A percentile compares a stretch with the other conserved stretches of the same genome.
phyloP scores from a whole-genome alignment of 2,329 filamentous ascomycete genomes.

The Colletotrichum shisoi region DNA sequence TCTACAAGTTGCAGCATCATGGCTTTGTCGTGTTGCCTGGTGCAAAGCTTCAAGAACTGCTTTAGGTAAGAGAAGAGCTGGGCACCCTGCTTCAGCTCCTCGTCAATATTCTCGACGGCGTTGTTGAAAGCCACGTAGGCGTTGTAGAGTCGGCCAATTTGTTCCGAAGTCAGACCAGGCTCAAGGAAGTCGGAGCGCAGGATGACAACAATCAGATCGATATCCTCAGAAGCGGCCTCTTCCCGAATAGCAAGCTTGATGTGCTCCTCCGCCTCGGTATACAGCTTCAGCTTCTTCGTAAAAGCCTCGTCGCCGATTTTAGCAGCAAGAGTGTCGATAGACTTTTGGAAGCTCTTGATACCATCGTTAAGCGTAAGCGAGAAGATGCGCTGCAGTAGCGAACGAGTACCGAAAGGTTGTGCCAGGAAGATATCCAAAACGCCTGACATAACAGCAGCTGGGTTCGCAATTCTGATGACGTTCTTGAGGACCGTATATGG shows the following conservation, averaged over 20 bases:
- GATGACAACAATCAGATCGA: slow-evolving; percentile 87
- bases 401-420: slow-evolving; percentile 89
- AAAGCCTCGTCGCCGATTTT: slow-evolving; percentile 86
- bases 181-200: slow-evolving; percentile 79
- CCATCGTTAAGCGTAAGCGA: slow-evolving; percentile 90
- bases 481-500: slow-evolving; percentile 95
- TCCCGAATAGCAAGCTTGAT: slow-evolving; percentile 76
- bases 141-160: slow-evolving; percentile 88
- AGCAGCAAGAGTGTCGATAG: slow-evolving; percentile 77
- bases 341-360: slow-evolving; percentile 83
- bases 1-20: slow-evolving; percentile 98
- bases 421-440: slow-evolving; percentile 94
- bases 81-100: slow-evolving; percentile 86
- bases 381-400: slow-evolving; percentile 92
- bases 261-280: slow-evolving; percentile 76
- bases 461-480: slow-evolving; percentile 94
- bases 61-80: slow-evolving; percentile 95
- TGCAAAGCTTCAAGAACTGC: slow-evolving; percentile 90
- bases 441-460: slow-evolving; percentile 94
- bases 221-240: slow-evolving; percentile 75
- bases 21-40: slow-evolving; percentile 88
- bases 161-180: slow-evolving; percentile 74
- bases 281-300: slow-evolving; percentile 81
- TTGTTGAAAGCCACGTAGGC: slow-evolving; percentile 96
- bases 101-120: slow-evolving; percentile 88